Conservation (phyloP, 208 protist genomes). For the Leishmania tarentolae region DNA sequence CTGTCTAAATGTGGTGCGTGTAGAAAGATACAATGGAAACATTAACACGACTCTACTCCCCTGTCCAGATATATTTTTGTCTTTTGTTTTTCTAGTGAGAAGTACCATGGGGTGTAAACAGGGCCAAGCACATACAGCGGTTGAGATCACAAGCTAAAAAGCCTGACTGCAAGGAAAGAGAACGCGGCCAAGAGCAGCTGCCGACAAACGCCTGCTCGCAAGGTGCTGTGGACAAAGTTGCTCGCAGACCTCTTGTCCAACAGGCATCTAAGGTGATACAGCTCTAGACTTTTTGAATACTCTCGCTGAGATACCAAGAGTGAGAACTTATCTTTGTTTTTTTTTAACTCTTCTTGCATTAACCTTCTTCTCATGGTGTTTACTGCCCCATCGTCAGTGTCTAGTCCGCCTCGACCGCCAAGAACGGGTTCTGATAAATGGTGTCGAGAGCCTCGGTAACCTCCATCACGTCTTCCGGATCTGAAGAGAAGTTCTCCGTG, state of each 20-base stretch:
- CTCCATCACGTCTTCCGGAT: slow-evolving; percentile 44
- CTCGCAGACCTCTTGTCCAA: neutral
- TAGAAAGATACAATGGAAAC: neutral
- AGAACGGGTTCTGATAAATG: slow-evolving; percentile 79
- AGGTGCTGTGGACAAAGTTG: neutral
- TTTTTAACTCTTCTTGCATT: neutral
- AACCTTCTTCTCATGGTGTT: neutral
- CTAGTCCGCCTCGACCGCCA: slow-evolving; percentile 42
- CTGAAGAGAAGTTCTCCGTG: slow-evolving; percentile 25
- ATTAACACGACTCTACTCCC: neutral
- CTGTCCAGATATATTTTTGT: neutral
- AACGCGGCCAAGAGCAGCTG: neutral
- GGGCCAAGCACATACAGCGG: neutral
- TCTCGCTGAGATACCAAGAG: neutral
- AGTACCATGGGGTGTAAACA: neutral
- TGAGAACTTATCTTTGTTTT: neutral
- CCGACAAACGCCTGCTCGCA: neutral
- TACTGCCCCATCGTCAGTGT: slow-evolving; percentile 11
- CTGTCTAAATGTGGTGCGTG: neutral
- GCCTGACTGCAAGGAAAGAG: neutral
- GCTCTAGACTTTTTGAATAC: neutral
- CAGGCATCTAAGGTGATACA: no score
- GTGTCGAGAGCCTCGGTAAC: slow-evolving; percentile 63
- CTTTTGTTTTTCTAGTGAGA: neutral
- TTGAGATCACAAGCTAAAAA: neutral